These are phyloP conservation scores for Backusella tarrabulga DNA, from an alignment of 192 early-diverging fungal species.

Conservation along the genomic window DNA sequence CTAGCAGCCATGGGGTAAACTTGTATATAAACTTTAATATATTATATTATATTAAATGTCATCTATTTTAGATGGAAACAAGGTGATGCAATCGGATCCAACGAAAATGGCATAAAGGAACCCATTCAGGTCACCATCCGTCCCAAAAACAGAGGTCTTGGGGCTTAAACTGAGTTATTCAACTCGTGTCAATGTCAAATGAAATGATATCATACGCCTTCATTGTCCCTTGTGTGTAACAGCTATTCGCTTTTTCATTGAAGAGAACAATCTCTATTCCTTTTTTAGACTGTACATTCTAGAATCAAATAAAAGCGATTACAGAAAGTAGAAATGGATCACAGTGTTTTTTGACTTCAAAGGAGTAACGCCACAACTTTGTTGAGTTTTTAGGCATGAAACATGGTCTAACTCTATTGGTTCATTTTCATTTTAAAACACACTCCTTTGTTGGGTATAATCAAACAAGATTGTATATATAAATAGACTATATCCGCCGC, in stretches of 20 bases:
- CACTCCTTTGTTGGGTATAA: background rate
- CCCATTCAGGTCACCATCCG: slow-evolving; percentile 40
- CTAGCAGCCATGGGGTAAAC: slow-evolving; percentile 59
- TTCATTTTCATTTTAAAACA: too few species aligned
- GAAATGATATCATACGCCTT: background rate
- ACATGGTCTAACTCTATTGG: background rate
- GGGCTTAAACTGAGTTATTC: background rate
- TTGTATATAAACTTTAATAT: background rate
- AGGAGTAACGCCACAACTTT: background rate
- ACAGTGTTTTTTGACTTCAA: background rate
- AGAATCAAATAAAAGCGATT: background rate
- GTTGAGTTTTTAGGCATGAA: background rate
- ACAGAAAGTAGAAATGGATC: background rate
- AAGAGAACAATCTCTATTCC: background rate
- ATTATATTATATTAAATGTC: background rate
- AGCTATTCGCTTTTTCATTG: too few species aligned
- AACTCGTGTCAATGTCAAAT: slow-evolving; percentile 1
- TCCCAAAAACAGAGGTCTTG: slow-evolving; percentile 35
- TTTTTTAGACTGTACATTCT: background rate
- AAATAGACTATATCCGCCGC: too few species aligned
- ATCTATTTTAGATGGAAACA: slow-evolving; percentile 35
- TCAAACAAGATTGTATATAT: too few species aligned
- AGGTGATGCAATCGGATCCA: slow-evolving; percentile 40
- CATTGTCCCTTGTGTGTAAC: background rate
- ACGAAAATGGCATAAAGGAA: slow-evolving; percentile 38